Base-by-base conservation (phyloP, 2,329 filamentous ascomycete genomes). In the Aureobasidium mangrovei region DNA sequence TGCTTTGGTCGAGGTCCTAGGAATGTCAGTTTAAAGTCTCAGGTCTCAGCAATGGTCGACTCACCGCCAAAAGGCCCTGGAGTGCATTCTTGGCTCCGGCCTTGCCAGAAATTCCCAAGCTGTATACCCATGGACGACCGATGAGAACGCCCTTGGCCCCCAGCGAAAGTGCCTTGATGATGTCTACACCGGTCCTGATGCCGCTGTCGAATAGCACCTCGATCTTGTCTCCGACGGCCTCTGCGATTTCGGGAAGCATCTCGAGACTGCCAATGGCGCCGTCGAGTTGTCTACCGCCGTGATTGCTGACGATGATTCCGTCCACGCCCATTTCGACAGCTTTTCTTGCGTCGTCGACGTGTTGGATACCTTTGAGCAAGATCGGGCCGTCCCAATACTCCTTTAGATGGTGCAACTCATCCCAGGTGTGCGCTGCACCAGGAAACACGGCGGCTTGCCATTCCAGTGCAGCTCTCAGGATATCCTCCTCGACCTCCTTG, bases 351-450 rank as follows among this genome's bases (percentile, higher is more conserved):
- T 80, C 77, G 1, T 69, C 73, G 2, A 75, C 69, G 42, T 71
- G 73, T 60, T 78, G 75, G 53, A 76, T 79, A 0, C 81, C 82
- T 65, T 85, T 84, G 35, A 81, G 72, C 57, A 81, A 76, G 51
- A 88, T 79, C 0, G 82, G 80, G 0, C 82, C 82, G 57, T 80
- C 73, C 80, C 83, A 86, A 56, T 82, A 65, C 60, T 77, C 70
- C 59, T 77, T 73, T 58, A 87, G 62, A 45, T 80, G 70, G n/a
- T 71, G 70, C 35, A 59, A 65, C 36, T 87, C 74, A 1, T 81
- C 77, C 84, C 84, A 87, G 0, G 72, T 71, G 7, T 64, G 63
- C 35, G 62, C 60, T 7, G 58, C 59, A 29, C 64, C 64, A 18
- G 53, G 49, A 57, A 81, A 82, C 9, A 77, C 72, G 49, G 75